Base-by-base conservation (phyloP, 176 grass and related monocot species). In the Cocos nucifera region DNA sequence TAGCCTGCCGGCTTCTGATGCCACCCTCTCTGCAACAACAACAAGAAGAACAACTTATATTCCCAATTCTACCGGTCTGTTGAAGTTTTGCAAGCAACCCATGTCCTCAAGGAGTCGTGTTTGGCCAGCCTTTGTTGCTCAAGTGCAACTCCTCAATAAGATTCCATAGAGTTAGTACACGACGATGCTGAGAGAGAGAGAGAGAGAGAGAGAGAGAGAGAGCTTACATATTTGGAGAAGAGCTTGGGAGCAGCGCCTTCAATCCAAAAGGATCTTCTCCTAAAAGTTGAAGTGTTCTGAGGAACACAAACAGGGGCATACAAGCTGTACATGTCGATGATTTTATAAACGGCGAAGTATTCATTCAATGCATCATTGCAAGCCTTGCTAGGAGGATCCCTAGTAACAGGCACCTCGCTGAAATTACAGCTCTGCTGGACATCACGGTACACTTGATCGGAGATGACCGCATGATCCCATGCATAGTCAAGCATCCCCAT, bases 321-420 rank as follows among this genome's bases (percentile, higher is more conserved):
- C 27, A 86, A 20, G 66, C 83, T 86, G 63, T 86, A 86, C 51
- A 86, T 62, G 21, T 86, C 83, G 55, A 82, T 82, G 74, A 82
- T 53, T 0, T 71, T 19, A 15, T 75, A 63, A 53, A 82, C 78
- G 3, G 21, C 70, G 22, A 6, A 49, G 66, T 67, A 86, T 5
- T 78, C 51, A 0, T 1, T 14, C 21, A 78, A 2, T 17, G 66
- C 78, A 2, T 57, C 29, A 17, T 12, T 16, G 65, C 78, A 86
- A 16, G 72, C 56, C 5, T 51, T 23, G 4, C 9, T 44, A 44
- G 8, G 1, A 44, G 35, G 10, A 0, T 3, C 9, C 10, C 35
- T 3, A 44, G 70, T 57, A 5, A 67, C 56, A 26, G 56, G 50
- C 0, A 29, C 69, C 35, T 53, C 49, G 9, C 74, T 82, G 66